Percentiles rank a stretch among this genome's conserved stretches.
Conservation (phyloP, 306 rosid genomes). For the Rosa multiflora region DNA sequence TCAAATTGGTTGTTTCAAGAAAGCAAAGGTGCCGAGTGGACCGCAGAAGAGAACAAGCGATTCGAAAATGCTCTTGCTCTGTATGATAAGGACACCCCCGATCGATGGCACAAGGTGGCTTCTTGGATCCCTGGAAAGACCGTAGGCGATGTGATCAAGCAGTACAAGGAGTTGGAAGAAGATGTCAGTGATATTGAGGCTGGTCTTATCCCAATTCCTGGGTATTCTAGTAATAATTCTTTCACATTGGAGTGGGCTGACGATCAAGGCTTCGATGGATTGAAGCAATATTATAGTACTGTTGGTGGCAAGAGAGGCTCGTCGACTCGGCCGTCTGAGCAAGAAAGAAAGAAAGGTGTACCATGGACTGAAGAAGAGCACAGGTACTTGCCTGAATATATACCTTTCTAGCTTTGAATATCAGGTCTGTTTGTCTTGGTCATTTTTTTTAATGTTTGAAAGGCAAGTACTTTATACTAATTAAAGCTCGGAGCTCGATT, state of each 20-base stretch:
- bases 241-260: slow-evolving; percentile 73
- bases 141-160: slow-evolving; percentile 80
- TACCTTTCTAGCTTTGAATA: not conserved
- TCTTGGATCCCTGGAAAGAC: slow-evolving; percentile 81
- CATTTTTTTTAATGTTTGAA: not conserved
- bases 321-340: slow-evolving; percentile 62
- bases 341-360: slow-evolving; percentile 86
- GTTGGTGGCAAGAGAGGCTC: slow-evolving; percentile 60
- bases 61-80: slow-evolving; percentile 86
- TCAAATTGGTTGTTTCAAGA: slow-evolving; percentile 85
- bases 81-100: slow-evolving; percentile 69
- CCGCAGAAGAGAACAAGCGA: slow-evolving; percentile 70
- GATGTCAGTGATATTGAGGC: slow-evolving; percentile 90
- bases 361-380: slow-evolving; percentile 96
- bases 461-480: slow-evolving; percentile 12
- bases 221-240: slow-evolving; percentile 44
- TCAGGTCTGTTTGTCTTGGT: not conserved
- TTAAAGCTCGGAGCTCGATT: not conserved
- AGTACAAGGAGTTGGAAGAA: slow-evolving; percentile 79
- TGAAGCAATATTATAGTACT: slow-evolving; percentile 51
- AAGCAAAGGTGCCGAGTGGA: slow-evolving; percentile 69
- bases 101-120: slow-evolving; percentile 81
- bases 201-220: slow-evolving; percentile 72
- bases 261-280: slow-evolving; percentile 54
- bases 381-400: slow-evolving; percentile 45